These are phyloP conservation scores for Tilletia walkeri DNA, from an alignment of 1,284 basidiomycete species.

Conservation along the genomic window DNA sequence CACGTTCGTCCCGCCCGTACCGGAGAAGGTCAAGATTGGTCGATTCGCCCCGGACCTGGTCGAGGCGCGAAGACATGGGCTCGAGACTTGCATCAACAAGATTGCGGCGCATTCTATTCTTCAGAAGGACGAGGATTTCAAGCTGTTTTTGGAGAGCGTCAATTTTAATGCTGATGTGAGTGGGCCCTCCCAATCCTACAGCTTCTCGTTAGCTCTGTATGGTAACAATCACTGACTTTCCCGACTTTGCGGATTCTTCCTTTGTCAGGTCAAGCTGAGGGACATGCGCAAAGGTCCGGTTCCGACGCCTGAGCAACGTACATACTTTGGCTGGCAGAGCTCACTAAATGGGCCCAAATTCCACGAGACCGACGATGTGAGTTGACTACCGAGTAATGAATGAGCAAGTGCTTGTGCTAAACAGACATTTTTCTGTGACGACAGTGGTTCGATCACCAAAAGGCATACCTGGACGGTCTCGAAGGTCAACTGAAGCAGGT, in stretches of 20 bases:
- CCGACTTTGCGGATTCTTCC: constrained; percentile 60
- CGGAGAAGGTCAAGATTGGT: constrained; percentile 84
- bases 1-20: constrained; percentile 91
- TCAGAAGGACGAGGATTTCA: constrained; percentile 57
- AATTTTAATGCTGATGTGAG: constrained; percentile 55
- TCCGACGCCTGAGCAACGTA: constrained; percentile 52
- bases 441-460: constrained; percentile 89
- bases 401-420: neutral
- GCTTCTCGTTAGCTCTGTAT: too few species aligned
- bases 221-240: neutral
- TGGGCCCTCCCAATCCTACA: neutral
- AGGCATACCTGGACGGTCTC: constrained; percentile 78
- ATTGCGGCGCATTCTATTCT: constrained; percentile 57
- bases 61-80: constrained; percentile 55
- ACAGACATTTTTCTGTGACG: constrained; percentile 20
- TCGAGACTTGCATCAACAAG: constrained; percentile 57
- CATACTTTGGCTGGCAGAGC: constrained; percentile 42
- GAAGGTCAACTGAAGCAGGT: constrained; percentile 83
- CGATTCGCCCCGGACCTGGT: constrained; percentile 58
- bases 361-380: constrained; percentile 84
- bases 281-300: constrained; percentile 55
- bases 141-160: constrained; percentile 57
- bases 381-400: constrained; percentile 24
- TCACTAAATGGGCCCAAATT: constrained; percentile 69
- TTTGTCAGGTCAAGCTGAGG: constrained; percentile 66